These are phyloP conservation scores for Cyberlindnera sargentensis DNA, from an alignment of 805 yeast species.

Conservation along the genomic window DNA sequence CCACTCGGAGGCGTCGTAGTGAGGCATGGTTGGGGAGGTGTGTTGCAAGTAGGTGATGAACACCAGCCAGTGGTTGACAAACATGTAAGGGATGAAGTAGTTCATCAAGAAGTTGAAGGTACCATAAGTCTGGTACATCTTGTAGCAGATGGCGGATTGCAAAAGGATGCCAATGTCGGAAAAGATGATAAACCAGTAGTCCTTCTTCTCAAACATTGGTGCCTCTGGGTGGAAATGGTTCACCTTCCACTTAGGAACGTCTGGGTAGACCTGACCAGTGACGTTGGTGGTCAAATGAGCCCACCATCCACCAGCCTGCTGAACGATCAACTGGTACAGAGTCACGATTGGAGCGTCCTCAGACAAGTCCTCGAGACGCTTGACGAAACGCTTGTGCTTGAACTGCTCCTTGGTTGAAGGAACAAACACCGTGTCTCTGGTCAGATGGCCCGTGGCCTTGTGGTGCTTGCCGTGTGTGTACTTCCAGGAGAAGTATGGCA, in stretches of 20 bases:
- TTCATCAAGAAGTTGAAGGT: slow-evolving; percentile 42
- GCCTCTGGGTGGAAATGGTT: slow-evolving; percentile 51
- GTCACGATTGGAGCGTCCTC: slow-evolving; percentile 51
- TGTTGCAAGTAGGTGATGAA: slow-evolving; percentile 58
- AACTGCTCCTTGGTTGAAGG: slow-evolving; percentile 47
- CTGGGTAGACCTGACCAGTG: slow-evolving; percentile 47
- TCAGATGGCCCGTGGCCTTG: slow-evolving; percentile 55
- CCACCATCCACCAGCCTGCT: slow-evolving; percentile 52
- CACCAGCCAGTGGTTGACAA: slow-evolving; percentile 61
- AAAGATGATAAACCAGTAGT: slow-evolving; percentile 47
- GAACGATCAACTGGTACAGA: slow-evolving; percentile 36
- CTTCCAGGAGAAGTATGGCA: slow-evolving; percentile 60
- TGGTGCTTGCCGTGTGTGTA: slow-evolving; percentile 55
- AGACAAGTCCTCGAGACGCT: slow-evolving; percentile 34
- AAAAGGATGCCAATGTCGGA: slow-evolving; percentile 49
- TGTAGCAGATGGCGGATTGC: slow-evolving; percentile 39
- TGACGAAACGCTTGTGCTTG: slow-evolving; percentile 26
- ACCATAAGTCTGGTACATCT: slow-evolving; percentile 44
- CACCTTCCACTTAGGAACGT: slow-evolving; percentile 33
- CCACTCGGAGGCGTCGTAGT: slow-evolving; percentile 50
- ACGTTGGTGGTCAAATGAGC: slow-evolving; percentile 44
- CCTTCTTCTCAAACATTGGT: slow-evolving; percentile 46
- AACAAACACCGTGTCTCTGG: slow-evolving; percentile 53
- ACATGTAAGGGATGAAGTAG: slow-evolving; percentile 53
- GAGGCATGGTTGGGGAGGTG: slow-evolving; percentile 54